phyloP scores from a whole-genome alignment of 1,284 basidiomycete genomes.

The Tilletia walkeri region DNA sequence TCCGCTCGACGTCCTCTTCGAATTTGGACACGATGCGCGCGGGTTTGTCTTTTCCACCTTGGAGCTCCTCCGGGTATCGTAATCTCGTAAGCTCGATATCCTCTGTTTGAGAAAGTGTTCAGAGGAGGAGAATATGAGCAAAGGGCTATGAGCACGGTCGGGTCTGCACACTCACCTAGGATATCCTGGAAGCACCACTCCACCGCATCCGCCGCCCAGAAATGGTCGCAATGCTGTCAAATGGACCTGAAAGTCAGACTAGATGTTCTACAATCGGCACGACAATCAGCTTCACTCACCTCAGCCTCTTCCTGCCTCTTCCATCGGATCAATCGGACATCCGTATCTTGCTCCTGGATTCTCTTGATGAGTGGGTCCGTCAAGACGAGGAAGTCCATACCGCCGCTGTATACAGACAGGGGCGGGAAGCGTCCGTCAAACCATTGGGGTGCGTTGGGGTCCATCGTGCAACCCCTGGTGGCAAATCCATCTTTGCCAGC shows the following conservation, averaged over 20 bases:
- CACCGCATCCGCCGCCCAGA: slow-evolving; percentile 65
- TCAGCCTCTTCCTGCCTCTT: slow-evolving; percentile 61
- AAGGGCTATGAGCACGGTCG: slow-evolving; percentile 23
- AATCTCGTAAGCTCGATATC: slow-evolving; percentile 39
- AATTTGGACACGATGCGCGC: not conserved
- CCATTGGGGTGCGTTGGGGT: slow-evolving; percentile 59
- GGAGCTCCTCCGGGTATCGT: slow-evolving; percentile 33
- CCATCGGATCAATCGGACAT: slow-evolving; percentile 62
- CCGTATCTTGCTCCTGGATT: slow-evolving; percentile 37
- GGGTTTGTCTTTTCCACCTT: not conserved
- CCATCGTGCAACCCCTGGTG: slow-evolving; percentile 63
- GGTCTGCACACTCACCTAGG: slow-evolving; percentile 54
- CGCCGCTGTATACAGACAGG: slow-evolving; percentile 62
- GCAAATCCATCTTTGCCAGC: slow-evolving; percentile 66
- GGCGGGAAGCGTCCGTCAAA: slow-evolving; percentile 67
- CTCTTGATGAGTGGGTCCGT: slow-evolving; percentile 48
- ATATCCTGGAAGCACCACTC: slow-evolving; percentile 62
- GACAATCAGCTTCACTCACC: slow-evolving; percentile 31
- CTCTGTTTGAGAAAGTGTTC: slow-evolving; percentile 19
- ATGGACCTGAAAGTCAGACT: not conserved
- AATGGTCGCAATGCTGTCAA: slow-evolving; percentile 57
- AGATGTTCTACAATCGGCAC: not conserved
- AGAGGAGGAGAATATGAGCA: not conserved
- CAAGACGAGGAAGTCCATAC: slow-evolving; percentile 51
- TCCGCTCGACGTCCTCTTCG: not conserved